Base-by-base conservation (phyloP, 352 stramenopile species). In the Phytophthora kernoviae region DNA sequence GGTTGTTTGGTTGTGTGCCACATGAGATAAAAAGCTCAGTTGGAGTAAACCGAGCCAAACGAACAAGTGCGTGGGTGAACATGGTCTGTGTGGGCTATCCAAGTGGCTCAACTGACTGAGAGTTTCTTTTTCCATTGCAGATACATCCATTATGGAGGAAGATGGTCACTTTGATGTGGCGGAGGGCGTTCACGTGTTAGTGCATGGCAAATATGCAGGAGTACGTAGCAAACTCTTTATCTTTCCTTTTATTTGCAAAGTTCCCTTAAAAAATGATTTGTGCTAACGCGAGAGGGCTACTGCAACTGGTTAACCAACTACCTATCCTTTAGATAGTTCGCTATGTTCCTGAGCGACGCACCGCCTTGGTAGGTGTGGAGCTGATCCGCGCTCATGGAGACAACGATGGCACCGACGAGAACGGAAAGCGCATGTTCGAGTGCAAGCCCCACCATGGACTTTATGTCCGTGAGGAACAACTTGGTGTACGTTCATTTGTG, bases 401-500 rank as follows among this genome's bases (percentile, higher is more conserved):
- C 57, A 83, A 62, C 42, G 83, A 97, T 63, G 92, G 92, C 24
- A 37, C 27, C 2, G 66, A 62, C 37, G 52, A 91, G 4, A 75
- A 94, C 26, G 90, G 89, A 32, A 69, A 84, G 41, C 75, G 74
- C 7, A 70, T 90, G 26, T 98, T 98, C 72, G 63, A 89, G 67
- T 92, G 84, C 75, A 88, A 91, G 41, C 70, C 71, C 2, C 77
- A 94, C 41, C 73, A 93, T 55, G 91, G 84, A 1, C 56, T 96
- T 17, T 97, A 96, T 57, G 87, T 97, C 27, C 78, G 80, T 54
- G 82, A 90, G 40, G 83, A 93, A 50, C 81, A 91, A 53, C 62
- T 95, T 8, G 62, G 68, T 43, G 85, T 94, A 57, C 14, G 65
- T 48, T 54, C n/a, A 15, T 17, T 33, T 45, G 33, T 53, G 17